Percentiles rank a stretch among this genome's conserved stretches.
phyloP scores from a whole-genome alignment of 116 monocot genomes.

The Iris pallida region DNA sequence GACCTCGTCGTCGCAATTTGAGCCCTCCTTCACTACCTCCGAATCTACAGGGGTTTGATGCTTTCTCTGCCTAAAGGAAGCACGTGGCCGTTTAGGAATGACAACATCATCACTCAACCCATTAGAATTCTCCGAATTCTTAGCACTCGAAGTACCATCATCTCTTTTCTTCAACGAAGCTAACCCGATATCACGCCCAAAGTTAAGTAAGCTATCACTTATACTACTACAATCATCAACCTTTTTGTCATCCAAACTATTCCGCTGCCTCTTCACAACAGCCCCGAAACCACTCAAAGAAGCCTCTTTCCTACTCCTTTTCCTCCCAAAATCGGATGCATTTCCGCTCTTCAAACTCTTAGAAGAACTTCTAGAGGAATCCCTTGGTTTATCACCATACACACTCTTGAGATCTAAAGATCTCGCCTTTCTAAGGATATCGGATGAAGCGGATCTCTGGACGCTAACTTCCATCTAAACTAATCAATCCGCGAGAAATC shows the following conservation, averaged over 20 bases:
- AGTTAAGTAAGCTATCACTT: background rate
- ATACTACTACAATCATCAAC: background rate
- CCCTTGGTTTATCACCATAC: conserved; percentile 28
- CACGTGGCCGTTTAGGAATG: conserved; percentile 59
- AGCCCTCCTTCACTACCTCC: background rate
- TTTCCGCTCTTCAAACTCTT: conserved; percentile 20
- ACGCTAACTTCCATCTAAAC: conserved; percentile 51
- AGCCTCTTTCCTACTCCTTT: conserved; percentile 30
- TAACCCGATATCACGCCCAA: conserved; percentile 2
- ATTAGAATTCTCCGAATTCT: conserved; percentile 11
- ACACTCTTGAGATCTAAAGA: conserved; percentile 37
- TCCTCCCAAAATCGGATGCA: conserved; percentile 13
- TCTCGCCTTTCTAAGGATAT: conserved; percentile 23
- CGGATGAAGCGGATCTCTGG: conserved; percentile 22
- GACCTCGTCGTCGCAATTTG: conserved; percentile 6
- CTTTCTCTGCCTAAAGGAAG: conserved; percentile 35
- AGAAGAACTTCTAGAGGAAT: conserved; percentile 18
- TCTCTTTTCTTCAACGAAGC: conserved; percentile 9
- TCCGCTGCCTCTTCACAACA: conserved; percentile 14
- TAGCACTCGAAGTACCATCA: background rate
- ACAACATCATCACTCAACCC: conserved; percentile 25
- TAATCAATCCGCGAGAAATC: conserved; percentile 24
- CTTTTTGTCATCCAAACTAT: conserved; percentile 12
- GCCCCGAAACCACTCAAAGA: conserved; percentile 25
- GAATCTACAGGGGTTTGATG: conserved; percentile 7